Conservation (phyloP, 2,329 filamentous ascomycete species). For the Torrubiella hemipterigena region DNA sequence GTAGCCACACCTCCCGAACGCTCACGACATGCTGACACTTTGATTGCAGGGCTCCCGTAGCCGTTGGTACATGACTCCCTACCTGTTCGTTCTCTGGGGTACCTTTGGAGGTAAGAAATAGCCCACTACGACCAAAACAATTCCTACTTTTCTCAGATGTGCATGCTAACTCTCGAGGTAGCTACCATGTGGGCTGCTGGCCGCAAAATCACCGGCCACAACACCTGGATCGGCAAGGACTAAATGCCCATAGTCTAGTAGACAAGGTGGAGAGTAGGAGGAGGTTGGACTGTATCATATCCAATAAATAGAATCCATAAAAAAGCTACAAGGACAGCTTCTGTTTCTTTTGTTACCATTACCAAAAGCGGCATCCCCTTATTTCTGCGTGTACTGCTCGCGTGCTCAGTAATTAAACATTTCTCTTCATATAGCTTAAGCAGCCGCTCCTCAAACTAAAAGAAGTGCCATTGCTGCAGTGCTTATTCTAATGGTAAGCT, state of each 20-base stretch:
- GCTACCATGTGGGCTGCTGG: constrained; percentile 58
- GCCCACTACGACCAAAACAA: not conserved
- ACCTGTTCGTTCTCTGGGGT: constrained; percentile 53
- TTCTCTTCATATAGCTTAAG: too few relatives aligned
- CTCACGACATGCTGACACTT: constrained; percentile 2
- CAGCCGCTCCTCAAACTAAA: not conserved
- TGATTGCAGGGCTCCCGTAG: constrained; percentile 47
- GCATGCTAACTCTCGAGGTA: constrained; percentile 16
- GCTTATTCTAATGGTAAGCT: not conserved
- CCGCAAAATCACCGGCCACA: constrained; percentile 65
- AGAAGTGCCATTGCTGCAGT: not conserved
- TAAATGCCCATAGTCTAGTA: constrained; percentile 19
- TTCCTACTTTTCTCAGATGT: too few relatives aligned
- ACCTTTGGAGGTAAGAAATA: constrained; percentile 43
- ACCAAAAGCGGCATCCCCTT: too few relatives aligned
- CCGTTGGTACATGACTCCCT: constrained; percentile 54
- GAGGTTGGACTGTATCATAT: too few relatives aligned
- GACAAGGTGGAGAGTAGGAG: constrained; percentile 7
- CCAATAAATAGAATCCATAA: too few relatives aligned
- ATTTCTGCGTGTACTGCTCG: too few relatives aligned
- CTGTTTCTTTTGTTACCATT: not conserved
- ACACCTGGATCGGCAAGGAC: constrained; percentile 59
- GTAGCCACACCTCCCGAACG: too few relatives aligned
- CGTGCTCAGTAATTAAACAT: too few relatives aligned
- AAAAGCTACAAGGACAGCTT: constrained; percentile 5